Evolutionary conservation across 2,329 filamentous ascomycete genomes (phyloP).

Genomic region (Didymosphaeria variabile): DNA sequence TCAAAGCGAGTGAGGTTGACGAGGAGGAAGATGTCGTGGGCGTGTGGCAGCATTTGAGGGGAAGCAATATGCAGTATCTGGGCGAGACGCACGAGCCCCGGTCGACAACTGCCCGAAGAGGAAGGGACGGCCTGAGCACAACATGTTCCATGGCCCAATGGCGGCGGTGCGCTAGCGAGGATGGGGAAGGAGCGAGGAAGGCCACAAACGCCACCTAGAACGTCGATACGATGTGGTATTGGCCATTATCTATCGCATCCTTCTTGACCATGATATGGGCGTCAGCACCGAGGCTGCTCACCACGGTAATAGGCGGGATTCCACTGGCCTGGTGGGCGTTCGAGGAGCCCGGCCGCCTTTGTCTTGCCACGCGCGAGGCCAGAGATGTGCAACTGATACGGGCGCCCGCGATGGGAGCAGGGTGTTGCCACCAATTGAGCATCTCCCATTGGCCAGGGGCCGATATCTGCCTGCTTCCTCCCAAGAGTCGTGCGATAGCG

Average conservation of each 20-base stretch:
- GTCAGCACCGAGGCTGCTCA: not conserved
- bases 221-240: slow-evolving; percentile 4
- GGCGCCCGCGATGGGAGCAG: not conserved
- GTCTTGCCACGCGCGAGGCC: not conserved
- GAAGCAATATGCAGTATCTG: slow-evolving; percentile 15
- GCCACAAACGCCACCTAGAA: slow-evolving; percentile 9
- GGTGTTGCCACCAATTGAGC: not conserved
- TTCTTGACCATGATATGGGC: not conserved
- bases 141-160: not conserved
- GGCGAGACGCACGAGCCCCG: slow-evolving; percentile 6
- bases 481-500: slow-evolving; percentile 9
- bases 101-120: slow-evolving; percentile 4
- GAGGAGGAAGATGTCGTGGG: slow-evolving; percentile 5
- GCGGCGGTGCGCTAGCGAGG: not conserved
- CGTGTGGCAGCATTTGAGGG: slow-evolving; percentile 11
- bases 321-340: not conserved
- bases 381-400: slow-evolving; percentile 9
- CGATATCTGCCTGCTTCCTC: not conserved
- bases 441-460: slow-evolving; percentile 1
- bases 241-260: slow-evolving; percentile 8
- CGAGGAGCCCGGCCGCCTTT: too few relatives aligned
- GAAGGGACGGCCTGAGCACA: slow-evolving; percentile 9
- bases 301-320: too few relatives aligned
- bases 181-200: slow-evolving; percentile 7
- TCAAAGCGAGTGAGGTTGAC: slow-evolving; percentile 14